A percentile compares a stretch with the other conserved stretches of the same genome.
Evolutionary conservation across 305 asterid genomes (phyloP).

Genomic region (Fraxinus sp.): DNA sequence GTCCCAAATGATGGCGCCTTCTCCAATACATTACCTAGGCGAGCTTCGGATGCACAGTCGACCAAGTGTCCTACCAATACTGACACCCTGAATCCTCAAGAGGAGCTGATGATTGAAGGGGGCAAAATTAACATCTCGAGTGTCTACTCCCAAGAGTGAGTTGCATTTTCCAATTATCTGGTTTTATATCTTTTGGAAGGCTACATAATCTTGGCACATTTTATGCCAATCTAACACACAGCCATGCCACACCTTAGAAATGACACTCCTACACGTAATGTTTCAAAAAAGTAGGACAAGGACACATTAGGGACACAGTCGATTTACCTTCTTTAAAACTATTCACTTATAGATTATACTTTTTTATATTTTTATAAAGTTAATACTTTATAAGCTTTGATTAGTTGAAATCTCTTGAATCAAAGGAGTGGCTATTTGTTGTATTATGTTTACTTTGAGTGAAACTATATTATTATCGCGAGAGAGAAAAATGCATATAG

Average conservation of each 20-base stretch:
- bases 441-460: not conserved
- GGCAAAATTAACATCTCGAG: constrained; percentile 89
- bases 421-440: not conserved
- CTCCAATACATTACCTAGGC: constrained; percentile 47
- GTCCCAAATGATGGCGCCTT: constrained; percentile 48
- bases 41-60: constrained; percentile 53
- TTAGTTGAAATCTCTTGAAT: not conserved
- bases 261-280: not conserved
- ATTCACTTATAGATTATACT: not conserved
- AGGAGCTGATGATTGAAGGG: constrained; percentile 68
- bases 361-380: not conserved
- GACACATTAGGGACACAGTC: not conserved
- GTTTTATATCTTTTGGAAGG: not conserved
- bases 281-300: not conserved
- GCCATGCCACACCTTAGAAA: not conserved
- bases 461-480: not conserved
- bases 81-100: constrained; percentile 43
- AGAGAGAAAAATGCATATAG: not conserved
- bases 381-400: not conserved
- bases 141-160: constrained; percentile 83
- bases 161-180: constrained; percentile 4
- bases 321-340: not conserved
- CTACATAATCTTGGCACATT: not conserved
- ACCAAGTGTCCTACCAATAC: constrained; percentile 43
- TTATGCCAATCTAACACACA: not conserved